Percentiles rank a stretch among this genome's conserved stretches.
Conservation (phyloP, 495 filamentous ascomycete genomes). For the Neurospora sp. region DNA sequence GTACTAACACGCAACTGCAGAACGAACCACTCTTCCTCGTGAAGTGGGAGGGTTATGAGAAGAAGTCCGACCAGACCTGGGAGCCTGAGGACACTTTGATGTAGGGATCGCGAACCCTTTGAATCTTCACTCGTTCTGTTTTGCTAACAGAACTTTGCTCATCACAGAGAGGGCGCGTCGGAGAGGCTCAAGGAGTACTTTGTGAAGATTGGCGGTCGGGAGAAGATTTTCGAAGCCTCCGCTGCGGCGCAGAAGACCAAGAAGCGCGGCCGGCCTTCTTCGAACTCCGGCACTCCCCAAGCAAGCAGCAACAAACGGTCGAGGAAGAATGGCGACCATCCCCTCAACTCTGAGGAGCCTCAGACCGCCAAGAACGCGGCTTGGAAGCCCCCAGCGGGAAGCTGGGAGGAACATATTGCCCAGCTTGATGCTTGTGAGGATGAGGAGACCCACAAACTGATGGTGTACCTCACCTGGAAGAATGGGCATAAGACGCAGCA, state of each 20-base stretch:
- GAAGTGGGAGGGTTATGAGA: slow-evolving; percentile 55
- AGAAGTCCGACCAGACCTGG: slow-evolving; percentile 49
- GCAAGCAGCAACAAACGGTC: slow-evolving; percentile 26
- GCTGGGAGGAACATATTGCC: slow-evolving; percentile 48
- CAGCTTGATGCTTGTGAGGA: slow-evolving; percentile 48
- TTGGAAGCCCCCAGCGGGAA: slow-evolving; percentile 46
- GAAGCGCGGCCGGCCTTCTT: slow-evolving; percentile 34
- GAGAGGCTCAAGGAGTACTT: slow-evolving; percentile 38
- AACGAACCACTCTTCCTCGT: slow-evolving; percentile 39
- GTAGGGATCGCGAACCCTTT: slow-evolving; percentile 19
- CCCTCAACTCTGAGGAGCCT: slow-evolving; percentile 25
- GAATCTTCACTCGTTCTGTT: background rate
- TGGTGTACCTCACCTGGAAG: slow-evolving; percentile 46
- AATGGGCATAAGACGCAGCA: slow-evolving; percentile 52
- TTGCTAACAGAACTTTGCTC: slow-evolving; percentile 1
- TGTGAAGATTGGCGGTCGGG: slow-evolving; percentile 39
- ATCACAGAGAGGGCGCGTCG: slow-evolving; percentile 31
- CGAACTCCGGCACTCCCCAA: slow-evolving; percentile 12
- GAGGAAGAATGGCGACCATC: slow-evolving; percentile 25
- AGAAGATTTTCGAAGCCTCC: slow-evolving; percentile 36
- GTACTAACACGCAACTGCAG: slow-evolving; percentile 8
- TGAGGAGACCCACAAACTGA: slow-evolving; percentile 33
- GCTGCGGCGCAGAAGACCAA: slow-evolving; percentile 30
- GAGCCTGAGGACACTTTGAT: slow-evolving; percentile 49
- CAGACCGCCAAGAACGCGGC: slow-evolving; percentile 18